Evolutionary conservation across 2,329 filamentous ascomycete species (phyloP).

Genomic region (Ceratocystis variospora): DNA sequence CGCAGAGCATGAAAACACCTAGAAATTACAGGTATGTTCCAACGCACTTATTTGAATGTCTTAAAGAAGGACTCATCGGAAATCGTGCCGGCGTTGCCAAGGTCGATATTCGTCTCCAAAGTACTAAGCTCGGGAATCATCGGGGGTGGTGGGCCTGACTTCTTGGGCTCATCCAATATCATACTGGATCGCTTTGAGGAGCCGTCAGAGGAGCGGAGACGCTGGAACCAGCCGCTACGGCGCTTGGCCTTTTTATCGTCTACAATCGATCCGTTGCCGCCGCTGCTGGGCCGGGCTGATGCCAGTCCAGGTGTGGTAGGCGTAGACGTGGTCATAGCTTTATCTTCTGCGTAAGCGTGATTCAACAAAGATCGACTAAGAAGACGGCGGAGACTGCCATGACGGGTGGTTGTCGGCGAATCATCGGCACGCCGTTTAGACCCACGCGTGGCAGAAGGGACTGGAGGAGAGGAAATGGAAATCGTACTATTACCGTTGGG

Average conservation of each 20-base stretch:
- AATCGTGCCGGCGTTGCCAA: conserved; percentile 32
- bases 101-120: conserved; percentile 37
- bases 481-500: conserved; percentile 30
- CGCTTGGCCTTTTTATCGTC: conserved; percentile 43
- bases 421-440: conserved; percentile 37
- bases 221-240: conserved; percentile 45
- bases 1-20: background rate
- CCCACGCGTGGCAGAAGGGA: conserved; percentile 23
- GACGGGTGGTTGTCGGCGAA: conserved; percentile 36
- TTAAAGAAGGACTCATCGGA: conserved; percentile 42
- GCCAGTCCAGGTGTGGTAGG: background rate
- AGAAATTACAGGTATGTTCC: background rate
- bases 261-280: conserved; percentile 34
- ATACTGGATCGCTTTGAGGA: conserved; percentile 32
- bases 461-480: conserved; percentile 23
- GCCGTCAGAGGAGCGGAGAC: conserved; percentile 31
- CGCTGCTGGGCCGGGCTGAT: conserved; percentile 35
- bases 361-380: conserved; percentile 44
- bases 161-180: conserved; percentile 29
- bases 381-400: conserved; percentile 43
- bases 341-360: conserved; percentile 38
- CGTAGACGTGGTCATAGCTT: conserved; percentile 26
- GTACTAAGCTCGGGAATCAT: conserved; percentile 46
- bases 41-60: conserved; percentile 37
- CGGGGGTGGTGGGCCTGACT: conserved; percentile 40